Base-by-base conservation (phyloP, 1,284 basidiomycete species). In the Cryptococcus wingfieldii region DNA sequence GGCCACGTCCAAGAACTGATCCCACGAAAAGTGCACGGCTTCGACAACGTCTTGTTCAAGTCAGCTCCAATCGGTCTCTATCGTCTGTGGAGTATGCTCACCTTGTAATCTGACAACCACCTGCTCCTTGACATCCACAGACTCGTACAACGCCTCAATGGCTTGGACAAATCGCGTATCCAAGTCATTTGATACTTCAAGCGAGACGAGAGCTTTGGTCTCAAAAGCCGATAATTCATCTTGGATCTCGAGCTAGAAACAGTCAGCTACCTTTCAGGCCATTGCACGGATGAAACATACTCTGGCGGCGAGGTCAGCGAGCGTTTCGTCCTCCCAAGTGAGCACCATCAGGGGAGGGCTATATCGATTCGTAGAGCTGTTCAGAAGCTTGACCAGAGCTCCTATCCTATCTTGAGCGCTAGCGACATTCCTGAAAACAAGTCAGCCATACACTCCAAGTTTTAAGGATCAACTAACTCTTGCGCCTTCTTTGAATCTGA, bases 251-350 rank as follows among this genome's bases (percentile, higher is more conserved):
- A 74, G 58, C 50, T 70, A 51, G 5, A 16, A 18, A 38, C 19
- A 23, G n/a, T 43, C 8, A 44, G 31, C 31, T 46, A 28, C 50
- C 46, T 9, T 39, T 47, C 28, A 34, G 12, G 19, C 10, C 5
- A 37, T 23, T 25, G 23, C 16, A 34, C 10, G 31, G 31, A 23
- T 23, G 23, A 13, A 12, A 56, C 66, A 55, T 10, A 69, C 67
- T 43, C 66, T 50, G 5, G 59, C 55, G 5, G 59, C 52, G 4
- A 75, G 46, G 5, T 69, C 66, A 5, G 69, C 66, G 0, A 70
- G 51, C 5, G 59, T 58, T 53, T 73, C 71, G n/a, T 65, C 60
- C 38, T 69, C 64, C 71, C 70, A 73, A 1, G 66, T 68, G 4
- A 75, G n/a, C 19, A 75, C 46, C 18, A 75, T 43, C 51, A 75